These are phyloP conservation scores for Gnomoniopsis smithogilvyi DNA, from an alignment of 2,329 filamentous ascomycete species.

Conservation along the genomic window DNA sequence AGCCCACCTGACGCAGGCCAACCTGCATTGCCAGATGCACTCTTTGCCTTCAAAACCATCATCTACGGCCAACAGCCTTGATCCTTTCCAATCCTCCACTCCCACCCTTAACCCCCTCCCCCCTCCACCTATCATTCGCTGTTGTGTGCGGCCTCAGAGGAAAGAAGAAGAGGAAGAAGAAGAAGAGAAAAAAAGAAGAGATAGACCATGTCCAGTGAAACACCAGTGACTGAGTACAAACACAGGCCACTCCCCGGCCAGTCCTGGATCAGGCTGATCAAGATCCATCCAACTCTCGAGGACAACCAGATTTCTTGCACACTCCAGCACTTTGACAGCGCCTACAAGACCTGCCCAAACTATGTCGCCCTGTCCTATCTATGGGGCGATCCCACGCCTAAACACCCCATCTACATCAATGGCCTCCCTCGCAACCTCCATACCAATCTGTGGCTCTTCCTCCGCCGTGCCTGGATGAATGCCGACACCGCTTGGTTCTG, in stretches of 20 bases:
- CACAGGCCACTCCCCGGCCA: neutral
- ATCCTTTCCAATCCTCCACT: too few species aligned
- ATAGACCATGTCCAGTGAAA: neutral
- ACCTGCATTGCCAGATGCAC: too few species aligned
- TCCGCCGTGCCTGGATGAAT: slow-evolving; percentile 1
- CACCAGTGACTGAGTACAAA: neutral
- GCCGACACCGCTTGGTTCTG: neutral
- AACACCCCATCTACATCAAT: neutral
- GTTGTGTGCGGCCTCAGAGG: too few species aligned
- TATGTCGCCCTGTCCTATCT: slow-evolving; percentile 9
- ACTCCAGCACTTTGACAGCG: neutral
- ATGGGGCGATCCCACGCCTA: slow-evolving; percentile 4
- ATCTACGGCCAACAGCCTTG: too few species aligned
- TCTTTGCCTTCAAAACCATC: too few species aligned
- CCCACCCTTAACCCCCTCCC: too few species aligned
- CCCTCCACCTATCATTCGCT: too few species aligned
- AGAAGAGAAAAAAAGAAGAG: too few species aligned
- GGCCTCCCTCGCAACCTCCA: neutral
- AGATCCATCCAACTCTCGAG: neutral
- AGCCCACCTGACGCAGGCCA: too few species aligned
- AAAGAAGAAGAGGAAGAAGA: too few species aligned
- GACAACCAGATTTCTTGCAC: neutral
- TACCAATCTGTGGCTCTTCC: slow-evolving; percentile 3
- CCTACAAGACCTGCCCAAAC: neutral
- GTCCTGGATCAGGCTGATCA: slow-evolving; percentile 4